Evolutionary conservation across 805 yeast genomes (phyloP), one percentile per base, ranked within the genome.

Genomic region (Barnettozyma sp.): DNA sequence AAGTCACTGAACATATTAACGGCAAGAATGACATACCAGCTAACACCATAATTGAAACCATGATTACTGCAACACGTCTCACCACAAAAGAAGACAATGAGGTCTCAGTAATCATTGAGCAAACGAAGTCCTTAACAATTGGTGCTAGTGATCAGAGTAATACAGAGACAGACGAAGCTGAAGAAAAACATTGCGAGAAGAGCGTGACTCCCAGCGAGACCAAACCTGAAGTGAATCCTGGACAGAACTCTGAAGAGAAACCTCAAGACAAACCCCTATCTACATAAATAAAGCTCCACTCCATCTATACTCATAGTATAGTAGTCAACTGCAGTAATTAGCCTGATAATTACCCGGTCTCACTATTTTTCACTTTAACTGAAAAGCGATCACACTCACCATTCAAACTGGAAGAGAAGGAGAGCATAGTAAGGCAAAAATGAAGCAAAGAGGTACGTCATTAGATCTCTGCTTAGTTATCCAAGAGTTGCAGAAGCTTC

Each of bases 361-460:
- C 11, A 23, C 11, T 4, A 4, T 4, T 14, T 9, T 13, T 16
- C 14, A 10, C 17, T n/a, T n/a, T n/a, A n/a, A n/a, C n/a, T n/a
- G n/a, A n/a, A n/a, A n/a, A n/a, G n/a, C n/a, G n/a, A n/a, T n/a
- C n/a, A n/a, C n/a, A n/a, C n/a, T n/a, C n/a, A n/a, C n/a, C n/a
- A n/a, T n/a, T n/a, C n/a, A n/a, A n/a, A n/a, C n/a, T n/a, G n/a
- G n/a, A n/a, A n/a, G n/a, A n/a, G n/a, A n/a, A n/a, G n/a, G n/a
- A n/a, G n/a, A n/a, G n/a, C n/a, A n/a, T n/a, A n/a, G n/a, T n/a
- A n/a, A n/a, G n/a, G n/a, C 26, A n/a, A 24, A 13, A 10, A 41
- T 41, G 44, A 41, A 41, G 78, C 97, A 90, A 70, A 71, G 97
- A 62, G 73, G 87, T 38, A 79, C 88, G 6, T 79, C 94, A 2